phyloP scores from a whole-genome alignment of 2,329 filamentous ascomycete species.

The Pestalotiopsis fici region DNA sequence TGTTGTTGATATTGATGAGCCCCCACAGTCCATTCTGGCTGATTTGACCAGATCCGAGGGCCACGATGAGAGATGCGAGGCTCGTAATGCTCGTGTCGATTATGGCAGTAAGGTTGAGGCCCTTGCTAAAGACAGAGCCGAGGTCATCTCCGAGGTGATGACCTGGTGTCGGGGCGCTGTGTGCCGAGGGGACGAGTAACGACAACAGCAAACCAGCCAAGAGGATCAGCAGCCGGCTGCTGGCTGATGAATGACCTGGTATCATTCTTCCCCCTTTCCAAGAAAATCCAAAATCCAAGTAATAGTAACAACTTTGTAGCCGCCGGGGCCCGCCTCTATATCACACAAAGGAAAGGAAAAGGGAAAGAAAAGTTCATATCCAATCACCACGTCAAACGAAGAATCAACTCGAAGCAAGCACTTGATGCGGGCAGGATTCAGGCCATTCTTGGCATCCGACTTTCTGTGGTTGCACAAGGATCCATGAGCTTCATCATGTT shows the following conservation, averaged over 20 bases:
- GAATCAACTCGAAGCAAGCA: neutral
- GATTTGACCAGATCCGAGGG: conserved; percentile 14
- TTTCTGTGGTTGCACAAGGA: neutral
- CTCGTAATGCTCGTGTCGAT: neutral
- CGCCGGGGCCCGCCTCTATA: neutral
- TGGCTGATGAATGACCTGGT: neutral
- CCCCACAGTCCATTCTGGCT: conserved; percentile 11
- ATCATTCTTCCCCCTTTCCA: neutral
- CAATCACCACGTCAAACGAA: neutral
- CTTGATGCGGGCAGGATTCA: neutral
- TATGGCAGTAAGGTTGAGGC: neutral
- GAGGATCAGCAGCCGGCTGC: neutral
- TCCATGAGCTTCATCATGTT: neutral
- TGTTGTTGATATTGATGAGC: conserved; percentile 9
- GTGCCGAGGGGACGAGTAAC: neutral
- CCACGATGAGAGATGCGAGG: conserved; percentile 10
- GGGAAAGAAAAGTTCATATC: neutral
- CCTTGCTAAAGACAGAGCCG: neutral
- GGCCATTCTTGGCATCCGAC: neutral
- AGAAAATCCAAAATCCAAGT: neutral
- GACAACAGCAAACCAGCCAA: neutral
- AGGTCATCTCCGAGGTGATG: neutral
- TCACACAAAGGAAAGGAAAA: neutral
- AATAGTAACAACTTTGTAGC: neutral
- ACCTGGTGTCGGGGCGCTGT: neutral